These are phyloP conservation scores for Cytospora mali DNA, from an alignment of 2,329 filamentous ascomycete species.

Conservation along the genomic window DNA sequence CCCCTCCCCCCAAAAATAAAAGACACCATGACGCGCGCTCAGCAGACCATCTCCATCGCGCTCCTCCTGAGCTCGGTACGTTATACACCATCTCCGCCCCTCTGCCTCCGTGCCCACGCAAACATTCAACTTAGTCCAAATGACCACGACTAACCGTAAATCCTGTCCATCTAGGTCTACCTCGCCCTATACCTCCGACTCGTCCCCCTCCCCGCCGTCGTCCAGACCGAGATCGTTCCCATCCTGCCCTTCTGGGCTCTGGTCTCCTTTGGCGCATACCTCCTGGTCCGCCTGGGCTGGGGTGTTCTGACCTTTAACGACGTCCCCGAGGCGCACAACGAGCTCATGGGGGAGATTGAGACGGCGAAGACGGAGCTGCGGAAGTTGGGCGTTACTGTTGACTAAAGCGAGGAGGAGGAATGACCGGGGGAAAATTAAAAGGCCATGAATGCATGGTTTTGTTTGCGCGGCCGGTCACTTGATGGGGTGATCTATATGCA, in stretches of 20 bases:
- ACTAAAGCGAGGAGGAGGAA: slow-evolving; percentile 49
- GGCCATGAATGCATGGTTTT: neutral
- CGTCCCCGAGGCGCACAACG: slow-evolving; percentile 85
- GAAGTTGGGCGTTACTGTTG: slow-evolving; percentile 75
- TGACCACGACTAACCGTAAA: slow-evolving; percentile 28
- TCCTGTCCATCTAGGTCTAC: slow-evolving; percentile 71
- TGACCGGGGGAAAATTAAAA: neutral
- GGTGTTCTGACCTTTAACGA: slow-evolving; percentile 97
- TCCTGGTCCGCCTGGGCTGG: slow-evolving; percentile 88
- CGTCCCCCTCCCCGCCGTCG: slow-evolving; percentile 73
- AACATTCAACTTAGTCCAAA: neutral
- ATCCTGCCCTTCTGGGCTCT: slow-evolving; percentile 91
- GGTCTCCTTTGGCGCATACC: slow-evolving; percentile 87
- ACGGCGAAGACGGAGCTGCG: slow-evolving; percentile 74
- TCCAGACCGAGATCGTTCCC: slow-evolving; percentile 86
- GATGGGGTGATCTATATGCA: neutral
- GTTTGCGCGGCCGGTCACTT: neutral
- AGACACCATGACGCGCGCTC: slow-evolving; percentile 84
- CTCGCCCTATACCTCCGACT: slow-evolving; percentile 83
- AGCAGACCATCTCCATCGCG: slow-evolving; percentile 86
- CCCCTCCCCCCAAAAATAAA: neutral
- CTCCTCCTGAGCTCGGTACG: slow-evolving; percentile 86
- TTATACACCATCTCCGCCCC: slow-evolving; percentile 24
- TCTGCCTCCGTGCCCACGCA: neutral
- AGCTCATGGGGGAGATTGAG: slow-evolving; percentile 84